These are phyloP conservation scores for Boletellus deceptivus DNA, from an alignment of 1,284 basidiomycete species.

Conservation along the genomic window DNA sequence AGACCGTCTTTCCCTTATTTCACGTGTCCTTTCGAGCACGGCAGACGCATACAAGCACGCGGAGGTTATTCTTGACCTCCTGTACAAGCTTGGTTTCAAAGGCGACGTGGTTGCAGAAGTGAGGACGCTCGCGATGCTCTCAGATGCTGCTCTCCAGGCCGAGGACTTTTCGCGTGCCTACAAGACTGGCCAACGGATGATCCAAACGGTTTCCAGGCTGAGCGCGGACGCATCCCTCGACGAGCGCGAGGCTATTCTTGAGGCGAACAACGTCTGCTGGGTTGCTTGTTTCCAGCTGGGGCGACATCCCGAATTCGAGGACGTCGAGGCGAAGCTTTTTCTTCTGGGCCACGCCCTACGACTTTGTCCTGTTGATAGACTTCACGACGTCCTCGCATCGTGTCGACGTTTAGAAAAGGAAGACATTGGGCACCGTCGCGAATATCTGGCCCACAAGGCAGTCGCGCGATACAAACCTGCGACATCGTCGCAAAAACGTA, in stretches of 20 bases:
- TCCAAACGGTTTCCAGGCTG: conserved; percentile 56
- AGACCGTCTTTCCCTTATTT: conserved; percentile 84
- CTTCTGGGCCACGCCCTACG: conserved; percentile 83
- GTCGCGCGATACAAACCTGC: conserved; percentile 21
- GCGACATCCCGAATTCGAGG: conserved; percentile 70
- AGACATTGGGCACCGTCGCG: conserved; percentile 51
- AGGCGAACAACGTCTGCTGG: conserved; percentile 83
- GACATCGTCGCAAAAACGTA: conserved; percentile 26
- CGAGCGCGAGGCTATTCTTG: conserved; percentile 48
- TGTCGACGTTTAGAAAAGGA: conserved; percentile 73
- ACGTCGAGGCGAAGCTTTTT: conserved; percentile 62
- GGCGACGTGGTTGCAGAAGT: conserved; percentile 71
- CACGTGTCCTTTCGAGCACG: conserved; percentile 78
- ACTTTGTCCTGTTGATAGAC: conserved; percentile 79
- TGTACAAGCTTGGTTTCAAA: conserved; percentile 81
- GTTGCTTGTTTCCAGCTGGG: conserved; percentile 84
- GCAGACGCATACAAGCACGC: conserved; percentile 85
- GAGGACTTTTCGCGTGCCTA: conserved; percentile 77
- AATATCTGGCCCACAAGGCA: conserved; percentile 36
- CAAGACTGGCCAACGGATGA: conserved; percentile 71
- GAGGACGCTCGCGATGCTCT: conserved; percentile 84
- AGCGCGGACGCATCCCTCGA: conserved; percentile 35
- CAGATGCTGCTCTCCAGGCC: conserved; percentile 75
- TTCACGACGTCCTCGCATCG: conserved; percentile 73
- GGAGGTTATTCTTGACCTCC: conserved; percentile 85